Conservation (phyloP, 1,139 yeast genomes). For the Nakaseomyces sp. region DNA sequence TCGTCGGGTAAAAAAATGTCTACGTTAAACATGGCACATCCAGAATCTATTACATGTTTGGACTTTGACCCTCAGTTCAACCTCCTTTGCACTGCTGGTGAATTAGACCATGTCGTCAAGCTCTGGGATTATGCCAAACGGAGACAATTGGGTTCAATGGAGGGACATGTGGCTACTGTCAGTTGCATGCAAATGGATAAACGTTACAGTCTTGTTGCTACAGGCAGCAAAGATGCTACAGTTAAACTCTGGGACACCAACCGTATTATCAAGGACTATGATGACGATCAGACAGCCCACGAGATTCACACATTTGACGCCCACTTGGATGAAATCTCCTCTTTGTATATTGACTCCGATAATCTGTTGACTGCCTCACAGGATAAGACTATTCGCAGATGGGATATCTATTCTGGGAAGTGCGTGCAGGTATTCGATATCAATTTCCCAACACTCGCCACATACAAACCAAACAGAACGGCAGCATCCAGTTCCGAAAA, state of each 20-base stretch:
- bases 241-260: slow-evolving; percentile 52
- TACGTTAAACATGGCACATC: slow-evolving; percentile 43
- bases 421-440: slow-evolving; percentile 33
- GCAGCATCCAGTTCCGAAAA: not conserved
- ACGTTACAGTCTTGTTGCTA: slow-evolving; percentile 38
- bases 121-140: slow-evolving; percentile 72
- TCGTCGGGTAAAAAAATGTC: slow-evolving; percentile 50
- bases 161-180: slow-evolving; percentile 50
- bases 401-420: slow-evolving; percentile 81
- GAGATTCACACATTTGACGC: slow-evolving; percentile 44
- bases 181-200: slow-evolving; percentile 51
- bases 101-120: slow-evolving; percentile 69
- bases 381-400: slow-evolving; percentile 69
- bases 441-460: slow-evolving; percentile 15
- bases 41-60: slow-evolving; percentile 42
- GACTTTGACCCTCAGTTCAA: slow-evolving; percentile 69
- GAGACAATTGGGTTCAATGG: slow-evolving; percentile 41
- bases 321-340: slow-evolving; percentile 57
- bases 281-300: slow-evolving; percentile 7
- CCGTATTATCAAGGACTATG: slow-evolving; percentile 25
- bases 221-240: slow-evolving; percentile 58
- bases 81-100: slow-evolving; percentile 59
- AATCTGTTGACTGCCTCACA: slow-evolving; percentile 76
- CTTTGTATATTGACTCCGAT: slow-evolving; percentile 50
- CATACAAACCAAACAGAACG: not conserved